A percentile compares a stretch with the other conserved stretches of the same genome.
Conservation (phyloP, 1,284 basidiomycete genomes). For the Mycosarcoma mackinlayi region DNA sequence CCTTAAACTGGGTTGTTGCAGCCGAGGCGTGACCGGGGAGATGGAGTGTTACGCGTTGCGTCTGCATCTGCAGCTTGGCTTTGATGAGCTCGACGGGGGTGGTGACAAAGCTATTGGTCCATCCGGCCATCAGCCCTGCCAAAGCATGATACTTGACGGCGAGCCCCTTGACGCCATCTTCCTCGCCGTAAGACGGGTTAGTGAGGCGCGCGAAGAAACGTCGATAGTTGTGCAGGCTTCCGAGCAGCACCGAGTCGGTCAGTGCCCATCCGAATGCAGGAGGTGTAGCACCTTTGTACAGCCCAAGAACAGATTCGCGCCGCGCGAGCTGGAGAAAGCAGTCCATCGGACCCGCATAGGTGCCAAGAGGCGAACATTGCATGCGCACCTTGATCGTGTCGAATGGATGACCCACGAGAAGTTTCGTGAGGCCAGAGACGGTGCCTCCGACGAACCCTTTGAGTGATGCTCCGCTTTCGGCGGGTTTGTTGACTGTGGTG, state of each 20-base stretch:
- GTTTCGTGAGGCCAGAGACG: conserved; percentile 69
- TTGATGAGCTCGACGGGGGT: conserved; percentile 74
- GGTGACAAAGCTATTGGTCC: conserved; percentile 76
- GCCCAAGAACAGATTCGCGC: conserved; percentile 71
- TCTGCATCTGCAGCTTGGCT: conserved; percentile 83
- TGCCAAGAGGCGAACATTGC: conserved; percentile 79
- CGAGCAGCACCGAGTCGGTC: conserved; percentile 80
- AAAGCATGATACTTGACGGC: conserved; percentile 66
- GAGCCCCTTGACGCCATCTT: conserved; percentile 37
- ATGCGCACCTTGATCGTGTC: conserved; percentile 81
- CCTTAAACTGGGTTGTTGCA: conserved; percentile 46
- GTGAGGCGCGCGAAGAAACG: conserved; percentile 27
- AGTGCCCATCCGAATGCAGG: conserved; percentile 81
- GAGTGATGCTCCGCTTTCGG: conserved; percentile 35
- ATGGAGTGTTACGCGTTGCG: conserved; percentile 71
- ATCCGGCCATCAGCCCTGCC: conserved; percentile 80
- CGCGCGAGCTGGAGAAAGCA: conserved; percentile 75
- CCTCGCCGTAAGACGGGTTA: conserved; percentile 17
- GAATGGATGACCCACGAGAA: conserved; percentile 70
- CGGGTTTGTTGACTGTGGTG: neutral
- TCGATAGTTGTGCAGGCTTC: conserved; percentile 72
- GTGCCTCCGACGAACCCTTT: conserved; percentile 69
- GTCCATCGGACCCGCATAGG: conserved; percentile 77
- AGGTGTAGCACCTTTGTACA: conserved; percentile 72
- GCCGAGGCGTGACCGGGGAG: conserved; percentile 9